Evolutionary conservation across 495 filamentous ascomycete species (phyloP).

Genomic region (Geoglossum glabrum): DNA sequence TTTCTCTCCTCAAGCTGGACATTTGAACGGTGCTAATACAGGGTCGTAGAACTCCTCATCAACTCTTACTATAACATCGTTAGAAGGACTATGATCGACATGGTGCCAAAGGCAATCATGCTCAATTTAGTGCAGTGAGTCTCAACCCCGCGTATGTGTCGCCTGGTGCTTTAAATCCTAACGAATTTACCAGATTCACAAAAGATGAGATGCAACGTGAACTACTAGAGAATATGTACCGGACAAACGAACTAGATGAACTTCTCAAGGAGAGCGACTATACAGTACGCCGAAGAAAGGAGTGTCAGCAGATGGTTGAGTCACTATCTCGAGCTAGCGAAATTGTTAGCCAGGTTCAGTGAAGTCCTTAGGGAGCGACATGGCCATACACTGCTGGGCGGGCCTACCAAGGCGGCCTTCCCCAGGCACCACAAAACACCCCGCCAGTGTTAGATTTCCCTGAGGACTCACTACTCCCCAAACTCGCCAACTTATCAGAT

Average conservation of each 20-base stretch:
- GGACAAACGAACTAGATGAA: slow-evolving; percentile 70
- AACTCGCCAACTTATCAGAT: neutral
- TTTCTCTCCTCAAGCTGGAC: neutral
- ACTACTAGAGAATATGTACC: slow-evolving; percentile 95
- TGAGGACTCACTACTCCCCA: neutral
- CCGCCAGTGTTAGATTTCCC: neutral
- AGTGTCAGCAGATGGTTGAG: slow-evolving; percentile 99
- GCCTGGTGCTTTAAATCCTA: slow-evolving; percentile 3
- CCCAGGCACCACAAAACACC: neutral
- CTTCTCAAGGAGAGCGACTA: slow-evolving; percentile 96
- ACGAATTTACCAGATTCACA: slow-evolving; percentile 40
- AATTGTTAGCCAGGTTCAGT: slow-evolving; percentile 96
- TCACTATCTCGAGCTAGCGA: slow-evolving; percentile 70
- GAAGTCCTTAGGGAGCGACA: slow-evolving; percentile 9
- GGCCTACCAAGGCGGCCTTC: neutral
- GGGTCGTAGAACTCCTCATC: slow-evolving; percentile 57
- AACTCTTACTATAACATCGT: slow-evolving; percentile 96
- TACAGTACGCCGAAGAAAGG: slow-evolving; percentile 84
- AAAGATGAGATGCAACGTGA: slow-evolving; percentile 99
- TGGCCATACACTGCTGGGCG: neutral
- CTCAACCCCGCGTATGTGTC: neutral
- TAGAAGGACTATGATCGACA: slow-evolving; percentile 95
- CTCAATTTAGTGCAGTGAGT: slow-evolving; percentile 83
- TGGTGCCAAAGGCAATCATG: slow-evolving; percentile 99
- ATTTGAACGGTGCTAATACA: slow-evolving; percentile 5